Evolutionary conservation across 805 yeast species (phyloP), one percentile per base, ranked within the genome.

Genomic region (Sungouiella blattae): DNA sequence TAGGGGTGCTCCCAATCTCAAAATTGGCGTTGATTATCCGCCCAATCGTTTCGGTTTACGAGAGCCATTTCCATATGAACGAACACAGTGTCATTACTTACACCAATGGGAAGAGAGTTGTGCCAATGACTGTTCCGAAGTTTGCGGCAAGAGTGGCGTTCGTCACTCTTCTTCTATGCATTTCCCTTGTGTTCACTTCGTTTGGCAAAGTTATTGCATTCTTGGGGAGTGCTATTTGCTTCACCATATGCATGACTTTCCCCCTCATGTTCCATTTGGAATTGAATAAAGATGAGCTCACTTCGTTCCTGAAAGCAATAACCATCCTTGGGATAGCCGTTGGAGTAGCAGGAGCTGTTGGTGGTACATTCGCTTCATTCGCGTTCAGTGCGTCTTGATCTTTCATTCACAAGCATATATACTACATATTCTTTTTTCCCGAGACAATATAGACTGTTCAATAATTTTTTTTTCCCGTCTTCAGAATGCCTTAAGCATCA

Each of bases 191-290:
- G 12, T 59, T 67, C 29, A 57, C 59, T 3, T 62, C 65, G 6
- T 67, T 67, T 39, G 73, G 70, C 13, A 57, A 54, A 40, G 55
- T 66, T 16, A 59, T 67, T 23, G 67, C 71, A 3, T 62, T 67
- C 28, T 47, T 67, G 25, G 73, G 73, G 9, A 52, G 67, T 25
- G 60, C 71, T 7, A 55, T 67, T 29, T 67, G 73, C 39, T 66
- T 62, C 43, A 55, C 64, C 13, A 59, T 67, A 18, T 67, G 73
- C 43, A 43, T 67, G 16, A 57, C 62, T 3, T 52, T 67, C 22
- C 73, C 73, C 11, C 53, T 64, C 12, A 44, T 59, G 32, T 67
- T 67, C 48, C 62, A 65, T 40, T 34, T 46, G 34, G 30, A 32
- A 18, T 15, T 46, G 18, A 37, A 41, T 18, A 35, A 37, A 5